Evolutionary conservation across 495 filamentous ascomycete genomes (phyloP).

Genomic region (Penicillium antarcticum): DNA sequence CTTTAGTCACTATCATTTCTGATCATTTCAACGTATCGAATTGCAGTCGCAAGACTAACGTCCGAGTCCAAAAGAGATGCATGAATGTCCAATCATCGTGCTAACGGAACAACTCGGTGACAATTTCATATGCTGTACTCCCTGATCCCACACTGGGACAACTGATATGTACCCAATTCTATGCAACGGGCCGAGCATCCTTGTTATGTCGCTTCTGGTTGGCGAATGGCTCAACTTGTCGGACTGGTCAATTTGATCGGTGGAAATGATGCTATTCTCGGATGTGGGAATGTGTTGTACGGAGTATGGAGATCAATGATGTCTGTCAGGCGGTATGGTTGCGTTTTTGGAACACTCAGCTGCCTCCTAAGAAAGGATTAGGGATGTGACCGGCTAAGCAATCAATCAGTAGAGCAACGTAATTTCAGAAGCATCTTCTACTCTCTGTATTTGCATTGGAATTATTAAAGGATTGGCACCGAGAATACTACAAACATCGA

Average conservation of each 20-base stretch:
- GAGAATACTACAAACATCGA: too few species aligned
- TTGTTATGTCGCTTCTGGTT: constrained; percentile 6
- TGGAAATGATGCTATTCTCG: not conserved
- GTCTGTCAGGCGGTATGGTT: not conserved
- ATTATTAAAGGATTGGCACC: too few species aligned
- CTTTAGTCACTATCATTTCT: not conserved
- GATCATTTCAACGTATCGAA: not conserved
- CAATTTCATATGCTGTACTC: constrained; percentile 8
- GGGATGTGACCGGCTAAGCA: too few species aligned
- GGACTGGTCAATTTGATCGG: not conserved
- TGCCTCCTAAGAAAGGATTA: too few species aligned
- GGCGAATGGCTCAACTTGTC: not conserved
- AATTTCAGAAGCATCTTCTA: too few species aligned
- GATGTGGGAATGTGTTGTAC: not conserved
- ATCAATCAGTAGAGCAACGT: too few species aligned
- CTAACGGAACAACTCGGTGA: constrained; percentile 10
- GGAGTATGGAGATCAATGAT: not conserved
- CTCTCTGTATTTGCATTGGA: too few species aligned
- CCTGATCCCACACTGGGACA: constrained; percentile 11
- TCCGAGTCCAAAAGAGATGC: constrained; percentile 14
- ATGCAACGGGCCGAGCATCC: constrained; percentile 26
- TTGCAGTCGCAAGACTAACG: not conserved
- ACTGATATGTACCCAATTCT: constrained; percentile 9
- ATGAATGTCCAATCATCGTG: constrained; percentile 14
- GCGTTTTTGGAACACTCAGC: too few species aligned